Conservation (phyloP, 352 stramenopile genomes). For the Phytophthora litchii region DNA sequence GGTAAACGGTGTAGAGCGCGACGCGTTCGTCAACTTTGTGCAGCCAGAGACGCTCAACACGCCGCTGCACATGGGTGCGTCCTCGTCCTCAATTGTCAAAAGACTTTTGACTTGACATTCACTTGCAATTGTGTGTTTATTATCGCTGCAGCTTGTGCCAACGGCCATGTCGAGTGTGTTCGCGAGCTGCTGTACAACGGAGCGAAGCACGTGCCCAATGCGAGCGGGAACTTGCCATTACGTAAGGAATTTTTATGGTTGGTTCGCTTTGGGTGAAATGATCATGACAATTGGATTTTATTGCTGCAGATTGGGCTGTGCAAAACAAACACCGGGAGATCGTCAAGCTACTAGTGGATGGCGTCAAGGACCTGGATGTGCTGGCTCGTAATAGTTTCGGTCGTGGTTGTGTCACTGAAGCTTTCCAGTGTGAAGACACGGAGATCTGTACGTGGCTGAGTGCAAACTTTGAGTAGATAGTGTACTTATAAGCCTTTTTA, state of each 20-base stretch:
- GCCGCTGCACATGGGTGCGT: constrained; percentile 83
- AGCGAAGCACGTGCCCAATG: constrained; percentile 67
- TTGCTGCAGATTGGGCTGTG: constrained; percentile 77
- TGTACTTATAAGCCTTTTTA: background rate
- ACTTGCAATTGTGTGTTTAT: constrained; percentile 6
- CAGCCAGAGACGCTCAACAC: constrained; percentile 81
- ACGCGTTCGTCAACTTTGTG: constrained; percentile 70
- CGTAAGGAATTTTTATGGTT: constrained; percentile 43
- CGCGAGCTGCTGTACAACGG: constrained; percentile 60
- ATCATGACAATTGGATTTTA: constrained; percentile 12
- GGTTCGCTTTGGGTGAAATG: background rate
- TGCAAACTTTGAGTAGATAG: background rate
- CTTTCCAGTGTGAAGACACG: constrained; percentile 84
- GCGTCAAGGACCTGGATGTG: constrained; percentile 77
- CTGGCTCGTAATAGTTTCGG: constrained; percentile 85
- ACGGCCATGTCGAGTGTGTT: constrained; percentile 72
- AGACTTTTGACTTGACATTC: background rate
- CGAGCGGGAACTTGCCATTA: constrained; percentile 77
- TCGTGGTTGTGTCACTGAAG: constrained; percentile 80
- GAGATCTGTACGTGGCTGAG: constrained; percentile 73
- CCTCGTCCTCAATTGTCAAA: background rate
- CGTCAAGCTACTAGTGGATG: constrained; percentile 75
- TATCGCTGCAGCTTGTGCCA: constrained; percentile 65
- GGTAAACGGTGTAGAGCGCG: constrained; percentile 16
- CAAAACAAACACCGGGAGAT: constrained; percentile 87